A percentile compares a stretch with the other conserved stretches of the same genome.
phyloP scores from a whole-genome alignment of 2,329 filamentous ascomycete genomes.

The Fusarium chaquense region DNA sequence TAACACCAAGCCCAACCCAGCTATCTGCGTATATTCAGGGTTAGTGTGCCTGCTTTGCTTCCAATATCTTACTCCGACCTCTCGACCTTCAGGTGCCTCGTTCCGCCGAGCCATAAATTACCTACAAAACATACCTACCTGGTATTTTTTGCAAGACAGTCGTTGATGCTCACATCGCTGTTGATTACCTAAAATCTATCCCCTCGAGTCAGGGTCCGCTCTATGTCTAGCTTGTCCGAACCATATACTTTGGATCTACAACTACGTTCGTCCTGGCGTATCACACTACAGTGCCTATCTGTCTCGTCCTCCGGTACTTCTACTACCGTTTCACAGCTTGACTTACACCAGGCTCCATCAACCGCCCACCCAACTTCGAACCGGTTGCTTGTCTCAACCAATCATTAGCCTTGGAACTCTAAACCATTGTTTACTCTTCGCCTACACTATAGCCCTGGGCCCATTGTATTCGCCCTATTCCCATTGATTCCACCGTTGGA shows the following conservation, averaged over 20 bases:
- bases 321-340: constrained; percentile 15
- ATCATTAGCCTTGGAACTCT: constrained; percentile 24
- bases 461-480: constrained; percentile 21
- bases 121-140: not conserved
- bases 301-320: constrained; percentile 5
- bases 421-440: constrained; percentile 10
- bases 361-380: constrained; percentile 29
- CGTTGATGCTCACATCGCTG: not conserved
- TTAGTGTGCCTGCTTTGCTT: not conserved
- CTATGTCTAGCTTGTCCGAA: constrained; percentile 7
- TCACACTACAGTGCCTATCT: constrained; percentile 2
- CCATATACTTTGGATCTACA: not conserved
- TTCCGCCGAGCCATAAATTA: constrained; percentile 1
- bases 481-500: constrained; percentile 22
- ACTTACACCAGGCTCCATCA: constrained; percentile 39
- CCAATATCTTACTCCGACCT: not conserved
- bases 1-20: not conserved
- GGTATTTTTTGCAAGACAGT: not conserved
- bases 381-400: constrained; percentile 18
- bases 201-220: constrained; percentile 1
- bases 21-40: not conserved
- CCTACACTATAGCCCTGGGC: constrained; percentile 23
- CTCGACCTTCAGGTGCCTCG: not conserved
- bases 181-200: constrained; percentile 1
- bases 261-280: constrained; percentile 8